These are phyloP conservation scores for Curvularia spicifera DNA, from an alignment of 2,329 filamentous ascomycete genomes.

Conservation along the genomic window DNA sequence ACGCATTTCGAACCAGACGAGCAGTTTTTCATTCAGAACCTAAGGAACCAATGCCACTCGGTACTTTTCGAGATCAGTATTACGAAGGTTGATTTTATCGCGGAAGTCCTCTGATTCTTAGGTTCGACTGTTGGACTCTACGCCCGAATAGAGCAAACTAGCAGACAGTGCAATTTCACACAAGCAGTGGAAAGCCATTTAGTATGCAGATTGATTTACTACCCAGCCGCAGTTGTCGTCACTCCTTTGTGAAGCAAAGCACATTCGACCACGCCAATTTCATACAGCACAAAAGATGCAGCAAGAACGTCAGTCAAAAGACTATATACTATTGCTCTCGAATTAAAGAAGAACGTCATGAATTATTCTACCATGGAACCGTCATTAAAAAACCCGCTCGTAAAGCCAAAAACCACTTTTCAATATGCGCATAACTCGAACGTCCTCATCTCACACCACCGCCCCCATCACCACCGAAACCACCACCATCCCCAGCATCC, in stretches of 20 bases:
- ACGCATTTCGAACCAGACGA: neutral
- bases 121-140: no score
- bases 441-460: conserved; percentile 26
- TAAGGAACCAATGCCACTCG: no score
- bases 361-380: neutral
- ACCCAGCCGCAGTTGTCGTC: neutral
- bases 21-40: neutral
- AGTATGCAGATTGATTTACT: neutral
- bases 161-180: neutral
- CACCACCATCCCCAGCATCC: conserved; percentile 38
- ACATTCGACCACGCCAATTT: neutral
- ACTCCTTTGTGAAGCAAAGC: neutral
- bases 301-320: neutral
- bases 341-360: neutral
- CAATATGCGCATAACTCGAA: no score
- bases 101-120: no score
- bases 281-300: neutral
- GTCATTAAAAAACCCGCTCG: neutral
- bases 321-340: neutral
- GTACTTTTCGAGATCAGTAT: no score
- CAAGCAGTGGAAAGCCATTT: neutral
- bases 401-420: neutral
- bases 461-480: conserved; percentile 37
- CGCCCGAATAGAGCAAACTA: no score
- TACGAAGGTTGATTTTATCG: no score